Evolutionary conservation across 176 grass and related monocot species (phyloP), one percentile per base, ranked within the genome.

Genomic region (Aegilops tauschii): DNA sequence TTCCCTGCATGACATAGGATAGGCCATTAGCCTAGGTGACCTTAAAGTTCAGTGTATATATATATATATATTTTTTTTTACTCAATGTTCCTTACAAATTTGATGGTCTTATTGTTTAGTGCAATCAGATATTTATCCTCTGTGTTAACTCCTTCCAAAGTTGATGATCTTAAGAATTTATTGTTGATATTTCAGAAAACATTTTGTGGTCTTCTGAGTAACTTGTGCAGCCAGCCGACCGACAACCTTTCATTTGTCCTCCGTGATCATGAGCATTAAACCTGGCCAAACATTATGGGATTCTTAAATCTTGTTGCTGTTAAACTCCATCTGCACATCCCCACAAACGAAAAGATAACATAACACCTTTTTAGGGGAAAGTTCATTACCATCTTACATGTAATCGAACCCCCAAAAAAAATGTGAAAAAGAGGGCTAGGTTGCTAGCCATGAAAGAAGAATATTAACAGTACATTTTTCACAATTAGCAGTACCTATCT

Each of bases 21-120:
- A 81, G 47, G 7, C 36, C 25, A 56, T 69, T 36, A 84, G 30
- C 21, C 13, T 77, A 82, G 40, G 50, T 18, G 12, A 85, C 84
- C 61, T 37, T 40, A 62, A 80, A n/a, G 45, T 70, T 66, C 6
- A 17, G 45, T 67, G 81, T 81, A 66, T 77, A 75, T 87, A 65
- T 81, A 65, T 77, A 61, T 87, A 40, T 31, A 4, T 64, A 40
- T 81, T 23, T 8, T 23, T 8, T 30, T 68, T 67, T 56, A 47
- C 58, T 34, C 80, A 10, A 31, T 77, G 16, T 36, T 64, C 30
- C 64, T 32, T 68, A 5, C 69, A 50, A 76, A 84, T 59, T 23
- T 12, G 49, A n/a, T 35, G 61, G 61, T 54, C 65, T 37, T 78
- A 64, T 27, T 76, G 12, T 77, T 31, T 42, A 0, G 25, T 61